These are phyloP conservation scores for Nyssa sinensis DNA, from an alignment of 148 eudicot genomes.

Conservation along the genomic window DNA sequence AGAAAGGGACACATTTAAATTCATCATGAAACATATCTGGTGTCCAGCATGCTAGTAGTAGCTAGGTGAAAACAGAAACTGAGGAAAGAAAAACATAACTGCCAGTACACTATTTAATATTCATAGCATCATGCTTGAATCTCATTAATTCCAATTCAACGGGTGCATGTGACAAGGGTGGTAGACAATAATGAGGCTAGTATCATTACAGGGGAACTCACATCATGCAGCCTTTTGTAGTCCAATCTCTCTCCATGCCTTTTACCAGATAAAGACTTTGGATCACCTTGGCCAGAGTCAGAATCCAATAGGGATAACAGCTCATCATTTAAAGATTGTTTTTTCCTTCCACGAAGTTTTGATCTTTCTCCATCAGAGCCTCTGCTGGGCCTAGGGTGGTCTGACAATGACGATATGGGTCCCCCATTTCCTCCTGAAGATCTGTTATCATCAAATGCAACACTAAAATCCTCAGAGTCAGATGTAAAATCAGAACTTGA, in stretches of 20 bases:
- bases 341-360: conserved; percentile 17
- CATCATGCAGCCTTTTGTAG: conserved; percentile 90
- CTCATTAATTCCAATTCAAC: no score
- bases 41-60: background rate
- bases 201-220: conserved; percentile 41
- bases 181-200: background rate
- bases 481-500: conserved; percentile 91
- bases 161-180: no score
- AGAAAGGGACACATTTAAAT: background rate
- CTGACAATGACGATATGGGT: no score
- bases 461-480: conserved; percentile 81
- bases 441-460: conserved; percentile 27
- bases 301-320: conserved; percentile 28
- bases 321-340: conserved; percentile 30
- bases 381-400: background rate
- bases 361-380: conserved; percentile 17
- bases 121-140: no score
- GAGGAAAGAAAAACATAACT: background rate
- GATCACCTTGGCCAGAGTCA: conserved; percentile 31
- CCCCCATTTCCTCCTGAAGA: no score
- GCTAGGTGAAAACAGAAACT: background rate
- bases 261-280: conserved; percentile 42
- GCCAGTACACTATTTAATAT: background rate
- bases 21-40: background rate
- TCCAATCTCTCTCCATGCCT: conserved; percentile 75